phyloP scores from a whole-genome alignment of 2,329 filamentous ascomycete species.

The Incumbomyces lentus region DNA sequence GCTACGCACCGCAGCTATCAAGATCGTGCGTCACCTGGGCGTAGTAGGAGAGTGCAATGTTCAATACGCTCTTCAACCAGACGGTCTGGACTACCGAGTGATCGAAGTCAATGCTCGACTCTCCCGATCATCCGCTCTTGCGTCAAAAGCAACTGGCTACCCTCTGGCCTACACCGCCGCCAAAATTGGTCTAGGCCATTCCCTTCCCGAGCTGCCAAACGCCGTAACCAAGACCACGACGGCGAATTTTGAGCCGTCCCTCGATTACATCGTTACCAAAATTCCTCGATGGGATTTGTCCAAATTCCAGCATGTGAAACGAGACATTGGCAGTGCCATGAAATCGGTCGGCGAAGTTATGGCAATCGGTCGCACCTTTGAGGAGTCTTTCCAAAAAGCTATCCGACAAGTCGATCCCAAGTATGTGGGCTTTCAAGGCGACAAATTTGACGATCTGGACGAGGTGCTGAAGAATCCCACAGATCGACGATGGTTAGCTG shows the following conservation, averaged over 20 bases:
- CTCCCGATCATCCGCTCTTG: slow-evolving; percentile 89
- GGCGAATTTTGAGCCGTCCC: slow-evolving; percentile 93
- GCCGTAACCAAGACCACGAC: slow-evolving; percentile 98
- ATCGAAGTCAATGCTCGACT: slow-evolving; percentile 99
- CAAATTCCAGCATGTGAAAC: slow-evolving; percentile 98
- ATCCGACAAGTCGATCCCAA: slow-evolving; percentile 92
- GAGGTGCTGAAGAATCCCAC: slow-evolving; percentile 84
- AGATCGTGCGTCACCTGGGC: slow-evolving; percentile 92
- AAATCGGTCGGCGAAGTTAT: slow-evolving; percentile 99
- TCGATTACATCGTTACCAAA: slow-evolving; percentile 98
- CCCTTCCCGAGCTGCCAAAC: slow-evolving; percentile 88
- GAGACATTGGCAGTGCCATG: slow-evolving; percentile 95
- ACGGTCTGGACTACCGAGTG: slow-evolving; percentile 94
- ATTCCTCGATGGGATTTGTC: slow-evolving; percentile 96
- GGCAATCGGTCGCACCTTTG: slow-evolving; percentile 96
- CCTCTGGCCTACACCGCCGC: slow-evolving; percentile 94
- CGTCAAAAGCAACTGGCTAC: slow-evolving; percentile 96
- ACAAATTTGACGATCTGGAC: slow-evolving; percentile 88
- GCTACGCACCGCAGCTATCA: slow-evolving; percentile 94
- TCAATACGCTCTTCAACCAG: slow-evolving; percentile 91
- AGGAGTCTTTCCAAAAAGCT: slow-evolving; percentile 98
- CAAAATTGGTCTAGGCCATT: slow-evolving; percentile 95
- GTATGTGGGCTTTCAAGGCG: slow-evolving; percentile 88
- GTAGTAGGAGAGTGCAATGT: slow-evolving; percentile 99
- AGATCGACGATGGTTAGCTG: slow-evolving; percentile 91